Evolutionary conservation across 148 eudicot species (phyloP), one percentile per base, ranked within the genome.

Genomic region (Salicornia ramosissima): DNA sequence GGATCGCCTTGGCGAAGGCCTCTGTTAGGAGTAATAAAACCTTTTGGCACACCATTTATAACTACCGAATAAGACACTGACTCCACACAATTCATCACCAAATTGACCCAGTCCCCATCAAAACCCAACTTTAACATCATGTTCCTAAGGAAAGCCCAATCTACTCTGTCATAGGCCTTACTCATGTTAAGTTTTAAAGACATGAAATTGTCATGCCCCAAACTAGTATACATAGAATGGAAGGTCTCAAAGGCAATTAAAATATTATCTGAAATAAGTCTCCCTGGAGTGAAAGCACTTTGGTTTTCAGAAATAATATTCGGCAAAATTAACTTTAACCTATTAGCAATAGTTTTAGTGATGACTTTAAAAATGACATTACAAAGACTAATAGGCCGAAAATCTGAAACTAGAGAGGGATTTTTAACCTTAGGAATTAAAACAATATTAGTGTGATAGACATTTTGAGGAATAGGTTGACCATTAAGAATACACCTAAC

Each of bases 1-100:
- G 60, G 75, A 6, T 72, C 75, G 0, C 75, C 75, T 34, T 72
- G 68, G 2, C 68, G 19, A 1, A 63, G 15, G 2, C 74, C 74
- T 24, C 64, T 29, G 5, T 0, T 15, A 1, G 74, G 58, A 0
- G 14, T 42, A 31, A 63, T 7, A 34, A 1, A 1, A 12, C 46
- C 19, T 0, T n/a, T 24, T 0, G 29, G 24, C 18, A 3, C 22
- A 18, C 68, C 68, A 51, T 72, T 72, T 3, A 72, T 50, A 3
- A 72, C 2, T 7, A 72, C 8, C 8, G 49, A 25, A 10, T 25
- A 47, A 1, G 22, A 19, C 1, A 29, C 24, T 6, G 69, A 16
- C 4, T 14, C 2, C 0, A 63, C 25, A 36, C 75, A 72, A 12
- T 19, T 46, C 68, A 59, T 61, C 2, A 61, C 59, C 1, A 22